Base-by-base conservation (phyloP, 169 alveolate species). In the Plasmodium blacklocki region DNA sequence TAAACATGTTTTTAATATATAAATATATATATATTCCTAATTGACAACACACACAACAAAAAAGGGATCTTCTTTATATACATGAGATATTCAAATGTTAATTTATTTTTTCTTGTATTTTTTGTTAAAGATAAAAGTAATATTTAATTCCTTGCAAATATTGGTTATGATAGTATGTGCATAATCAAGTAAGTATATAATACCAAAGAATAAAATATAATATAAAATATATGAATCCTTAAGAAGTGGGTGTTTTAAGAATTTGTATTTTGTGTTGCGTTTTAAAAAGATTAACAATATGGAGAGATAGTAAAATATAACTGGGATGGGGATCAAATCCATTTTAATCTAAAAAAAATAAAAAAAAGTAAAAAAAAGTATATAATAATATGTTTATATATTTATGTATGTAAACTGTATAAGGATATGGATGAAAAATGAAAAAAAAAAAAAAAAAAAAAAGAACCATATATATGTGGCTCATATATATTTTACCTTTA, bases 141-240 rank as follows among this genome's bases (percentile, higher is more conserved):
- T 78, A 71, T 67, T 67, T 15, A 78, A 76, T 47, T 78, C 89
- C 18, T 64, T 78, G 76, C 89, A 78, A 52, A 78, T 66, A 32
- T 66, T 66, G 15, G 78, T 58, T 64, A 78, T 66, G 64, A 78
- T 26, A 39, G 89, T 78, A 60, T 78, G 21, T 1, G 89, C 58
- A 78, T 78, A 78, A 67, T 78, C 89, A 64, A 78, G 52, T 43
- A 78, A 66, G 63, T 78, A 78, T 47, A 78, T 19, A 12, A 50
- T 21, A 12, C 67, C 76, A 45, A 78, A 78, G 29, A 50, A 43
- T 58, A 78, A 29, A 56, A 78, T 63, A 70, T 66, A 78, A 43
- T 64, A 64, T 78, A 78, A 78, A 49, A 78, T 78, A 58, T 64
- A 50, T 0, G 8, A 14, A 59, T 78, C 89, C 3, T 64, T 49